phyloP scores from a whole-genome alignment of 2,329 filamentous ascomycete species.

The Aspergillus japonicus region DNA sequence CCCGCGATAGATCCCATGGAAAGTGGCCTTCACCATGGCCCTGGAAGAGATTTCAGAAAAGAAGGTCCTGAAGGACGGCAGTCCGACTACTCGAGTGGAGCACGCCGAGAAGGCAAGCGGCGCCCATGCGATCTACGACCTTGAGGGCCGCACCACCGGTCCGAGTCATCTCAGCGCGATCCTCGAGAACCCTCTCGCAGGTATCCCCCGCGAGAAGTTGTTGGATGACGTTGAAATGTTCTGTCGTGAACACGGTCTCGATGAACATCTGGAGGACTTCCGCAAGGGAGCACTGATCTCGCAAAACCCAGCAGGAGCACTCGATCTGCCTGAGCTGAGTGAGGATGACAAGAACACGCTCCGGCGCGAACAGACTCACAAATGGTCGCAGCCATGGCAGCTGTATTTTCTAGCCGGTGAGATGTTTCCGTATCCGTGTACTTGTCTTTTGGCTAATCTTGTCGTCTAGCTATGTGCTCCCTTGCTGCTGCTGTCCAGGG shows the following conservation, averaged over 20 bases:
- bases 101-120: conserved; percentile 17
- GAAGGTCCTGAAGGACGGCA: conserved; percentile 1
- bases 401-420: conserved; percentile 49
- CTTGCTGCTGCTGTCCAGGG: conserved; percentile 56
- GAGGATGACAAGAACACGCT: conserved; percentile 46
- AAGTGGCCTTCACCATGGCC: too few relatives aligned
- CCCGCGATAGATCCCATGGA: too few relatives aligned
- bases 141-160: conserved; percentile 21
- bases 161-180: conserved; percentile 32
- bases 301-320: conserved; percentile 51
- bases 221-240: conserved; percentile 57
- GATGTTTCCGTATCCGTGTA: conserved; percentile 5
- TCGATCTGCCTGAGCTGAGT: conserved; percentile 48
- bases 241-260: conserved; percentile 50
- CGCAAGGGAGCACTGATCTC: conserved; percentile 54
- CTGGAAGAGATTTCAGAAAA: background rate
- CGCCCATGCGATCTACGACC: conserved; percentile 21
- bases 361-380: conserved; percentile 47
- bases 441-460: background rate
- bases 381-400: conserved; percentile 51
- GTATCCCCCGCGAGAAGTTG: conserved; percentile 53
- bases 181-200: conserved; percentile 57
- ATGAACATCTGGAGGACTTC: conserved; percentile 50
- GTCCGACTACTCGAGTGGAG: conserved; percentile 4
- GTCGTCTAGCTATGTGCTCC: conserved; percentile 46